A percentile compares a stretch with the other conserved stretches of the same genome.
These are phyloP conservation scores for Rubia balearica DNA, from an alignment of 305 asterid genomes.

Conservation along the genomic window DNA sequence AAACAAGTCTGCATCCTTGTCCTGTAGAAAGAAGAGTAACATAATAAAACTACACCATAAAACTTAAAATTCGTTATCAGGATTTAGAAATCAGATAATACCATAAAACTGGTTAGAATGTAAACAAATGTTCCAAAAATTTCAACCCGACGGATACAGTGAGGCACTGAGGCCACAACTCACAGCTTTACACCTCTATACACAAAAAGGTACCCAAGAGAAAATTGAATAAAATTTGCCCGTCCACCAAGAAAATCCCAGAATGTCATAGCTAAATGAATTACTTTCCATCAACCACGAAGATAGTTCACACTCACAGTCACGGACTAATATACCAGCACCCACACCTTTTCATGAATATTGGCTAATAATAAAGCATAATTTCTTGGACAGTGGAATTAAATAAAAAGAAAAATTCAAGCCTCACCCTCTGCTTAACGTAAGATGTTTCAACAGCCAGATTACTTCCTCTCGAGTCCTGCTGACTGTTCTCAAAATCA, in stretches of 20 bases:
- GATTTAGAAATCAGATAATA: neutral
- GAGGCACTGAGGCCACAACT: neutral
- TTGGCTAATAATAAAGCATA: neutral
- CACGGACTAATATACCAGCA: neutral
- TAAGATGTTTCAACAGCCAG: slow-evolving; percentile 33
- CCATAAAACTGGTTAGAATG: neutral
- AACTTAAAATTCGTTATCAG: neutral
- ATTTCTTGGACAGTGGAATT: neutral
- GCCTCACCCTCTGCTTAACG: slow-evolving; percentile 38
- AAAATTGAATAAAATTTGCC: neutral
- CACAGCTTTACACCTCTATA: neutral
- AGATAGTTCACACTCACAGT: neutral
- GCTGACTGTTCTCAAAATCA: slow-evolving; percentile 32
- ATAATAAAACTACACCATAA: neutral
- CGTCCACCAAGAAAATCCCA: too few species aligned
- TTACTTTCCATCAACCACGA: neutral
- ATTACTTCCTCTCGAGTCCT: slow-evolving; percentile 32
- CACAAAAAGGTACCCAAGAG: neutral
- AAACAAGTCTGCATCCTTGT: slow-evolving; percentile 34
- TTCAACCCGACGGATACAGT: neutral
- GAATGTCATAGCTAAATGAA: neutral
- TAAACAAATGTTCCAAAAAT: neutral
- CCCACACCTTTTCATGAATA: neutral
- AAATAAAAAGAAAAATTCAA: slow-evolving; percentile 8
- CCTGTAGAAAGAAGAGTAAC: slow-evolving; percentile 34